Base-by-base conservation (phyloP, 2,329 filamentous ascomycete species). In the Meredithiella fracta region DNA sequence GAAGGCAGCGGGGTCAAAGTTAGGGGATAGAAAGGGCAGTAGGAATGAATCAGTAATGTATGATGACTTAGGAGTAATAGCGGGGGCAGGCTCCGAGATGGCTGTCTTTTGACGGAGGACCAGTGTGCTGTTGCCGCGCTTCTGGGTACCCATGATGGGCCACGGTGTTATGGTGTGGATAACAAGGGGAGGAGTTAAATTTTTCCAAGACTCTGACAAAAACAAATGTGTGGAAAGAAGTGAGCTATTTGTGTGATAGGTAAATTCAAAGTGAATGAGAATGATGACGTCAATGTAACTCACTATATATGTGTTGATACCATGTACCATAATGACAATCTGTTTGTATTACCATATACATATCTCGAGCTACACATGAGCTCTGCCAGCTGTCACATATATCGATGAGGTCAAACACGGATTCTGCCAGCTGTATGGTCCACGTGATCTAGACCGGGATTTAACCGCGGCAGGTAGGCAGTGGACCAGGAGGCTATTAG, bases 1-100 rank as follows among this genome's bases (percentile, higher is more conserved):
- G 67, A 89, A 95, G 51, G 85, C 80, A 60, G 84, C 85, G 3
- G 90, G 78, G 67, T 95, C 87, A 68, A 97, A 97, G 47, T 77
- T 73, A 3, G 83, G 74, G 52, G 80, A 74, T 38, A 91, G 74
- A 67, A 96, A 96, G 56, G 84, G 81, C 57, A 79, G 78, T 2
- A 94, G 76, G 55, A 80, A 79, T 11, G 82, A 77, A 64, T 94
- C 88, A 59, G 83, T 71, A 38, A 86, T 76, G 66, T 90, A 80
- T 55, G 73, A 67, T 3, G 80, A 80, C 63, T 72, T 76, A 54
- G 76, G 70, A 62, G 73, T 68, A 51, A 72, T 64, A 29, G 67
- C 64, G 38, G 53, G 15, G 49, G 57, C 37, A 37, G 47, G 14
- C 52, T 60, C 47, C 51, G 47, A 34, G 34, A 52, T 22, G 31